Evolutionary conservation across 1,284 basidiomycete genomes (phyloP), one percentile per base, ranked within the genome.

Genomic region (Bjerkandera adusta): DNA sequence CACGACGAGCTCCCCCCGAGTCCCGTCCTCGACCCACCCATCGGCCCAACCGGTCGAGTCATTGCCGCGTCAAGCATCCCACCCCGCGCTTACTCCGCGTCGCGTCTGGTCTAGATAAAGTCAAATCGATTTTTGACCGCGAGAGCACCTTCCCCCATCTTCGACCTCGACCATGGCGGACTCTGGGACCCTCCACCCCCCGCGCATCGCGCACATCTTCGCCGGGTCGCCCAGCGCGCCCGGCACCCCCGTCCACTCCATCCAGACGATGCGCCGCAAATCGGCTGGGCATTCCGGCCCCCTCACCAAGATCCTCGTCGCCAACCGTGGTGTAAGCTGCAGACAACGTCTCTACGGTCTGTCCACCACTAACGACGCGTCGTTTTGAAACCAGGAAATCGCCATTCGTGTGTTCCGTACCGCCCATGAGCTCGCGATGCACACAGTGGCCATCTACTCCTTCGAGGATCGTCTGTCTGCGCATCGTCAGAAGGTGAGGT

Each of bases 331-430:
- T 64, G 92, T 92, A 73, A 50, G 83, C 74, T 26, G 27, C 41
- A 38, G 37, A 48, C 34, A 10, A n/a, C 11, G 16, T 36, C 15
- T 16, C 48, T 33, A 36, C 21, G 13, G 25, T 36, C 15, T 34
- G 27, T 27, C 20, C 2, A 7, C 8, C 10, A 29, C 45, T 47
- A 15, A 43, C 15, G 21, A 33, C 49, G 49, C 41, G 40, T 26
- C 36, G 13, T 36, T 36, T 42, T 29, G 54, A n/a, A n/a, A n/a
- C 10, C 60, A 95, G 92, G 96, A 99, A 88, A 99, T 99, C 66
- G 97, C 97, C 25, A 95, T 99, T 62, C 90, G 97, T 67, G 94
- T 99, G 43, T 97, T 99, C 80, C 81, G 97, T 63, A 98, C 97
- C 2, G 92, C 97, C 45, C 96, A 99, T 74, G 97, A 99, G 68